These are phyloP conservation scores for Conringia planisiliqua DNA, from an alignment of 345 rosid genomes.

Conservation along the genomic window DNA sequence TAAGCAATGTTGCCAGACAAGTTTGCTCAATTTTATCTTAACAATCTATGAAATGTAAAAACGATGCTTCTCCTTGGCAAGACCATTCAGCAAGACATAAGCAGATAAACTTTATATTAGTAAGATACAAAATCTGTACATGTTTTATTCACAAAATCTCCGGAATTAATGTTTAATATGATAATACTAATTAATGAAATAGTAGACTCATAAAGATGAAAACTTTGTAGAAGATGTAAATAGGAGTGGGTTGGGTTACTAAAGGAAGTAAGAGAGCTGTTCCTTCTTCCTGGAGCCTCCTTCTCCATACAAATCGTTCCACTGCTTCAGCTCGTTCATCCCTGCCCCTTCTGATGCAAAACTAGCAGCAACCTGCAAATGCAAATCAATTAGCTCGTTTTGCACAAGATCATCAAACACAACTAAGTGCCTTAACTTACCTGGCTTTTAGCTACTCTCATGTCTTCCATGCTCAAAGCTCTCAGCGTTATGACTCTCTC, in stretches of 20 bases:
- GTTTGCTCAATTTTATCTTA: neutral
- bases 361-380: slow-evolving; percentile 80
- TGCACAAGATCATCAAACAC: slow-evolving; percentile 10
- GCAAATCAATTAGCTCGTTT: neutral
- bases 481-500: slow-evolving; percentile 61
- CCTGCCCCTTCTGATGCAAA: slow-evolving; percentile 79
- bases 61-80: neutral
- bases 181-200: slow-evolving; percentile 17
- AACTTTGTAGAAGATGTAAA: neutral
- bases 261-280: slow-evolving; percentile 85
- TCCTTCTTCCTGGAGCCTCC: slow-evolving; percentile 95
- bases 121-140: slow-evolving; percentile 17
- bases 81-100: neutral
- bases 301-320: slow-evolving; percentile 91
- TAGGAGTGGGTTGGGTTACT: neutral
- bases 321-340: slow-evolving; percentile 82
- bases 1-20: neutral
- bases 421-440: slow-evolving; percentile 25
- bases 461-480: slow-evolving; percentile 84
- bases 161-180: neutral
- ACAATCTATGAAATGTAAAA: neutral
- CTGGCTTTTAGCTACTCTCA: slow-evolving; percentile 93
- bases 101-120: neutral
- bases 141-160: slow-evolving; percentile 23
- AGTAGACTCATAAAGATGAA: neutral